These are phyloP conservation scores for Podospora didyma DNA, from an alignment of 495 filamentous ascomycete genomes.

Conservation along the genomic window DNA sequence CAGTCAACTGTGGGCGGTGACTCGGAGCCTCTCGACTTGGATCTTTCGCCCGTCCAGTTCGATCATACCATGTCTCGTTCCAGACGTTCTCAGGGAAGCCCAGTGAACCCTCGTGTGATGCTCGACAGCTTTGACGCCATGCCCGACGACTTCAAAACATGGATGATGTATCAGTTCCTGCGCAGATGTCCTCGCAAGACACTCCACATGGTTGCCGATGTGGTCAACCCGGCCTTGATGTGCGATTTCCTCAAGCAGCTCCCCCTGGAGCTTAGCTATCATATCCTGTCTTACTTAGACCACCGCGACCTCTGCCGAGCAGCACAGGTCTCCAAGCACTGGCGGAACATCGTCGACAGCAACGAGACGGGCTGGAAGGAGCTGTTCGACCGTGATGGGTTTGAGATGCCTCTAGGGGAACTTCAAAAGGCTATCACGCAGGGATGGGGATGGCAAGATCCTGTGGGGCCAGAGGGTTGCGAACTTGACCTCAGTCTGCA, in stretches of 20 bases:
- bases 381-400: conserved; percentile 80
- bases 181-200: conserved; percentile 85
- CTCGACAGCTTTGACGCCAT: conserved; percentile 87
- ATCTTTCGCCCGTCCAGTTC: conserved; percentile 16
- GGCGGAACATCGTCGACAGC: conserved; percentile 83
- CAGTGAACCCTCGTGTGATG: conserved; percentile 77
- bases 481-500: conserved; percentile 72
- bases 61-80: conserved; percentile 12
- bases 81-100: conserved; percentile 20
- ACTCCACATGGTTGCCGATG: conserved; percentile 83
- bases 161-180: conserved; percentile 94
- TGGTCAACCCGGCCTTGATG: conserved; percentile 94
- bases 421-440: conserved; percentile 80
- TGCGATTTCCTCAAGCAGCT: conserved; percentile 85
- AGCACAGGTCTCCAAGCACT: conserved; percentile 90
- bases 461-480: conserved; percentile 65
- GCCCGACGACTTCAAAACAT: conserved; percentile 81
- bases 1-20: conserved; percentile 27
- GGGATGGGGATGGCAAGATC: conserved; percentile 99
- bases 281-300: conserved; percentile 84
- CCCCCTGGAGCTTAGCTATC: conserved; percentile 80
- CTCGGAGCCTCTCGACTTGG: conserved; percentile 3
- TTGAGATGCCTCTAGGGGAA: conserved; percentile 73
- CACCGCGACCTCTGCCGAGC: conserved; percentile 83
- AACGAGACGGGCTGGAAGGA: conserved; percentile 97